These are phyloP conservation scores for Neostapfia colusana DNA, from an alignment of 176 grass and related monocot species.

Conservation along the genomic window DNA sequence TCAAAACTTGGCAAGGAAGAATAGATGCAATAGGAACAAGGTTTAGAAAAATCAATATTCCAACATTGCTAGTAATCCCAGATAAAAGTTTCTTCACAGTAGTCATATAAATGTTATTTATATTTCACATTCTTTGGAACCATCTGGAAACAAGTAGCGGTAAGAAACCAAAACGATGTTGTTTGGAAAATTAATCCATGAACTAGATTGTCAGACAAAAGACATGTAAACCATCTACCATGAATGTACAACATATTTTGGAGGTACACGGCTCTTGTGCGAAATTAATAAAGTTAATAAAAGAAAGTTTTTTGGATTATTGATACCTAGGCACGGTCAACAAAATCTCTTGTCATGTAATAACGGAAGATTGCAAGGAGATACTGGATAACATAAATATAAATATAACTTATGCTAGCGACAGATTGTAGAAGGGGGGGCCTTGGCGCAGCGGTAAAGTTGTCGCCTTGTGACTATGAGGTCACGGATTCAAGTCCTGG, in stretches of 20 bases:
- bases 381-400: conserved; percentile 28
- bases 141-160: conserved; percentile 1
- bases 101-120: neutral
- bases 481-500: no score
- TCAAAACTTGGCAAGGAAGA: neutral
- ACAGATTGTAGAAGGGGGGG: no score
- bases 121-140: neutral
- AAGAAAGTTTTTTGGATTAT: conserved; percentile 12
- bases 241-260: neutral
- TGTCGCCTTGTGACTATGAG: no score
- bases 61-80: neutral
- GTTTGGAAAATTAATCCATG: neutral
- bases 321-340: neutral
- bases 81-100: neutral
- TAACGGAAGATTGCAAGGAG: conserved; percentile 4
- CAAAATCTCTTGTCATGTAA: neutral
- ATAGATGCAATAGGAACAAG: neutral
- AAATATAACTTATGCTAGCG: neutral
- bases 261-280: neutral
- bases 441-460: no score
- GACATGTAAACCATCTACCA: neutral
- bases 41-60: neutral
- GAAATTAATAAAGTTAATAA: neutral
- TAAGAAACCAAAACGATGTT: neutral
- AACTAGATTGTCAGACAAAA: conserved; percentile 17